These are phyloP conservation scores for Sugiyamaella sp. DNA, from an alignment of 1,139 yeast genomes.

Conservation along the genomic window DNA sequence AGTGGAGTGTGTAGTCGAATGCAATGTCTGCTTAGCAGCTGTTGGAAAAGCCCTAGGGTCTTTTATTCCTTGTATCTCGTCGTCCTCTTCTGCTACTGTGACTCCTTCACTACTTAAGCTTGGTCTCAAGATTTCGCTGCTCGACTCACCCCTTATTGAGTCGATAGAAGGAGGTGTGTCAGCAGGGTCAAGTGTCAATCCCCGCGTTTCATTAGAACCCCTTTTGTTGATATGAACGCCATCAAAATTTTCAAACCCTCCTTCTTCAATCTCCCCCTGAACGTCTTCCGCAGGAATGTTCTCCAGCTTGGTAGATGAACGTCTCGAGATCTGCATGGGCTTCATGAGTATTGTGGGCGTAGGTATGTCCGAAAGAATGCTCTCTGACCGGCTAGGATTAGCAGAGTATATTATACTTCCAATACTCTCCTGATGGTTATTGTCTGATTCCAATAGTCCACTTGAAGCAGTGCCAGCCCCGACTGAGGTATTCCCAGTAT, in stretches of 20 bases:
- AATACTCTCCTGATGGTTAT: not conserved
- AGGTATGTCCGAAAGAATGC: conserved; percentile 10
- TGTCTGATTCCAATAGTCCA: not conserved
- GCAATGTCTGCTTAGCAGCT: not conserved
- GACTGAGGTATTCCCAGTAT: not conserved
- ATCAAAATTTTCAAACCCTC: conserved; percentile 32
- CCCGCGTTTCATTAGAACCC: too few relatives aligned
- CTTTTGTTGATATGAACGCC: conserved; percentile 30
- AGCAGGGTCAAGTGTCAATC: not conserved
- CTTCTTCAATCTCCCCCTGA: conserved; percentile 1
- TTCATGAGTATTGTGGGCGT: conserved; percentile 16
- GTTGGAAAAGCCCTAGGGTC: too few relatives aligned
- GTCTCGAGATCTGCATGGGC: conserved; percentile 11
- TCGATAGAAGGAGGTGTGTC: too few relatives aligned
- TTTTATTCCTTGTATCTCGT: too few relatives aligned
- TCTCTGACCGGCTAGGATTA: not conserved
- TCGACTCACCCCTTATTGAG: not conserved
- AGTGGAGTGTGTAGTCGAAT: not conserved
- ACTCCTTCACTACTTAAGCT: not conserved
- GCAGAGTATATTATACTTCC: not conserved
- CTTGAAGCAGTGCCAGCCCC: not conserved
- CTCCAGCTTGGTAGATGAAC: not conserved
- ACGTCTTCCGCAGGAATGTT: not conserved
- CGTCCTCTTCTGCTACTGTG: not conserved
- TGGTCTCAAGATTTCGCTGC: not conserved